Conservation (phyloP, 2,329 filamentous ascomycete genomes). For the Madurella mycetomatis region DNA sequence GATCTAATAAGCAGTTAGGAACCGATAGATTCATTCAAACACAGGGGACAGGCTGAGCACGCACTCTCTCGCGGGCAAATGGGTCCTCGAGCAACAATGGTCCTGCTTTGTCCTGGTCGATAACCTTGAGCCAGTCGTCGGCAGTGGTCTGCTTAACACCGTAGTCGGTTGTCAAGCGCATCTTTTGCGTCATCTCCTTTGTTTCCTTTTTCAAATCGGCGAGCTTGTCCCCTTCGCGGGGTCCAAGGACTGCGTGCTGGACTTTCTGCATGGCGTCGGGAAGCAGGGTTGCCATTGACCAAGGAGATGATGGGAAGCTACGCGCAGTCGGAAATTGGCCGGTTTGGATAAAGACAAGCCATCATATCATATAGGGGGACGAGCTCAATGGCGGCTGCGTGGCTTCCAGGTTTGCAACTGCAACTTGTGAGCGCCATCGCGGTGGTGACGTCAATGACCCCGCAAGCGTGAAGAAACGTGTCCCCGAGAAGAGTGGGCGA, state of each 20-base stretch:
- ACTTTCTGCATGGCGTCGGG: slow-evolving; percentile 34
- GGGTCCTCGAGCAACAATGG: slow-evolving; percentile 68
- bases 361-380: too few relatives aligned
- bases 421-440: too few relatives aligned
- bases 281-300: slow-evolving; percentile 15
- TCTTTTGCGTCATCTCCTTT: slow-evolving; percentile 53
- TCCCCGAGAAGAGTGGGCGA: too few relatives aligned
- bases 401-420: too few relatives aligned
- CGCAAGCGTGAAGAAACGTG: too few relatives aligned
- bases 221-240: slow-evolving; percentile 48
- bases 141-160: slow-evolving; percentile 69
- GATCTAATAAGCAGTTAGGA: slow-evolving; percentile 47
- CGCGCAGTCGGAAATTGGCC: neutral
- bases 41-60: neutral
- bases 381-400: too few relatives aligned
- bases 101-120: slow-evolving; percentile 58
- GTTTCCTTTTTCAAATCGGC: slow-evolving; percentile 57
- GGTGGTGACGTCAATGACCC: too few relatives aligned
- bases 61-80: slow-evolving; percentile 65
- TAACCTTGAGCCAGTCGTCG: slow-evolving; percentile 72
- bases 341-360: neutral
- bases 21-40: neutral
- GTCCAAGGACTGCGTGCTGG: slow-evolving; percentile 38
- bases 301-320: slow-evolving; percentile 9
- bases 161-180: slow-evolving; percentile 69